Conservation (phyloP, 495 filamentous ascomycete genomes). For the Baudoinia panamericana region DNA sequence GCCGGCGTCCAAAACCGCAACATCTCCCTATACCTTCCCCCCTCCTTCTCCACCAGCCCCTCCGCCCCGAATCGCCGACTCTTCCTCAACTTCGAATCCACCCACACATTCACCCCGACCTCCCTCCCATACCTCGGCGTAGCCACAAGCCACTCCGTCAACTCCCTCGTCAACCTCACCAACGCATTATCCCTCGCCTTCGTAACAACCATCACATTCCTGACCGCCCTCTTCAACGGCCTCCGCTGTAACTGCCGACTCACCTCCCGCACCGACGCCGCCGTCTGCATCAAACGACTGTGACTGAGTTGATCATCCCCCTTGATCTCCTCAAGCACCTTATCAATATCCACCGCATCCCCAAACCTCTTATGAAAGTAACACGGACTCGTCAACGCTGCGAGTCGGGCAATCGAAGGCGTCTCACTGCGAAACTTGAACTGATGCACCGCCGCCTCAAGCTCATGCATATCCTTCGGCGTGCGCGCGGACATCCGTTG, state of each 20-base stretch:
- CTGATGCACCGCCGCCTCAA: slow-evolving; percentile 17
- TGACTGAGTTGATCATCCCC: slow-evolving; percentile 86
- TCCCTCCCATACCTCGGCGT: slow-evolving; percentile 73
- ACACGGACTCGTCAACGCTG: slow-evolving; percentile 72
- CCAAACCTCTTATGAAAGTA: slow-evolving; percentile 97
- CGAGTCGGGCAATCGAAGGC: slow-evolving; percentile 30
- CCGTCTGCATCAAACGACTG: slow-evolving; percentile 84
- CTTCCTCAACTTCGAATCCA: slow-evolving; percentile 77
- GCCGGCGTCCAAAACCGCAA: slow-evolving; percentile 90
- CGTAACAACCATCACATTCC: slow-evolving; percentile 90
- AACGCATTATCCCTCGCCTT: slow-evolving; percentile 88
- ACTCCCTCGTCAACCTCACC: slow-evolving; percentile 69
- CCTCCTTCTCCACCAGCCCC: slow-evolving; percentile 54
- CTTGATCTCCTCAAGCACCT: slow-evolving; percentile 84
- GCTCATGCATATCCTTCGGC: slow-evolving; percentile 8
- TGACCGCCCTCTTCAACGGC: slow-evolving; percentile 75
- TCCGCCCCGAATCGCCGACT: slow-evolving; percentile 77
- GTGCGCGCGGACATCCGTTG: slow-evolving; percentile 1
- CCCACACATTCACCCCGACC: slow-evolving; percentile 78
- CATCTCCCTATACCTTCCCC: slow-evolving; percentile 61
- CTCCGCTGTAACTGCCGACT: slow-evolving; percentile 82
- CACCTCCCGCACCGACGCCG: slow-evolving; percentile 85
- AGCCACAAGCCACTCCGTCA: slow-evolving; percentile 72
- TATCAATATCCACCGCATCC: slow-evolving; percentile 87
- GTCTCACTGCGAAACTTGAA: slow-evolving; percentile 18